Base-by-base conservation (phyloP, 345 rosid species). In the Heritiera littoralis region DNA sequence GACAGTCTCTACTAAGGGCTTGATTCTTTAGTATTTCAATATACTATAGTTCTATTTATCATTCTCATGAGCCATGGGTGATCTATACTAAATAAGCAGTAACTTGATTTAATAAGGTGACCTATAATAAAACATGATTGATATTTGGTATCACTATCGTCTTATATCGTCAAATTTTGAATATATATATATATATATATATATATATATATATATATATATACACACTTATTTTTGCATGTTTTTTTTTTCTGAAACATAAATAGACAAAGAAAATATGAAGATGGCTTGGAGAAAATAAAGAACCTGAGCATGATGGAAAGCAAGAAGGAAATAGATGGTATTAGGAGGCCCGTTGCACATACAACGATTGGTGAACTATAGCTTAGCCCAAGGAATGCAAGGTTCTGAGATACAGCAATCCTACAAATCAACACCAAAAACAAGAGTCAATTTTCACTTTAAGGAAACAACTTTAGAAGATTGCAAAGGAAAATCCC, bases 281-380 rank as follows among this genome's bases (percentile, higher is more conserved):
- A 35, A 1, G 46, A 54, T 32, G 52, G 9, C 49, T 60, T 13
- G 30, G n/a, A 78, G 54, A 46, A 28, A 70, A 28, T 23, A 1
- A 48, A 68, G 74, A 76, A 90, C 95, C 98, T 89, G 83, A 86
- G 87, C 38, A 90, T 3, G 74, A 88, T 46, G 46, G 90, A 83
- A 72, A 94, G 75, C 66, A 94, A 41, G 88, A 92, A 92, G 74
- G 93, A 89, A 80, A 91, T 81, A 14, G 93, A 76, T 45, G 97
- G 97, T 60, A 85, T 71, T 74, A 88, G 75, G 60, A 89, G 91
- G 72, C 96, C 97, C 97, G 90, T 91, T 74, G 90, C 92, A 66
- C 97, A 94, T 28, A 89, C 96, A 56, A 90, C 91, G n/a, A 91
- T 88, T 0, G 97, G 97, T 13, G 97, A 92, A 83, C 94, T 90